Conservation (phyloP, 306 rosid species). For the Urtica urens region DNA sequence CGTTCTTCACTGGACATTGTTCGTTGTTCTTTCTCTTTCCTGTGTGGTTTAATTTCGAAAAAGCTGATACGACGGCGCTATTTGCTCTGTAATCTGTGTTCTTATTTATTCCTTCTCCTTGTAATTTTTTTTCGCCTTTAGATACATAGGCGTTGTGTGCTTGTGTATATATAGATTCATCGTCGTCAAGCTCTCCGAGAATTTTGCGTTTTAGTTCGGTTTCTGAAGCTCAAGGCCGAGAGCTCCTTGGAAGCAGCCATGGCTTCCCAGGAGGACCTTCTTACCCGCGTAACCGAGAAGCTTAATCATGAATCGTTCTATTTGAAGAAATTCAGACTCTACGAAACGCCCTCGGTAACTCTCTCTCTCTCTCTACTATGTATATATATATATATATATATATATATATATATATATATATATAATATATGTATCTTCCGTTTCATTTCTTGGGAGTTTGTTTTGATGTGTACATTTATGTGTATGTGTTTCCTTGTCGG, state of each 20-base stretch:
- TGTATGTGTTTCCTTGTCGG: not conserved
- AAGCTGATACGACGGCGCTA: conserved; percentile 11
- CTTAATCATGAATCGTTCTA: conserved; percentile 19
- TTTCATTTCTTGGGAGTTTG: not conserved
- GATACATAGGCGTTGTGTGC: conserved; percentile 11
- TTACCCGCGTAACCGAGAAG: conserved; percentile 22
- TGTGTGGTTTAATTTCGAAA: conserved; percentile 19
- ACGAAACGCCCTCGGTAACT: conserved; percentile 84
- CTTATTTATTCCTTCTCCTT: conserved; percentile 13
- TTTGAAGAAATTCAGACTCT: conserved; percentile 92
- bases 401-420: too few species aligned
- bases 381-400: too few species aligned
- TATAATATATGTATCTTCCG: too few species aligned
- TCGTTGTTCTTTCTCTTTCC: too few species aligned
- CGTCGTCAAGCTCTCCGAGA: conserved; percentile 14
- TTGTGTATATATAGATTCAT: conserved; percentile 22
- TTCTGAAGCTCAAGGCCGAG: conserved; percentile 22
- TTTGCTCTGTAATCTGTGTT: conserved; percentile 12
- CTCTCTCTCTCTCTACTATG: not conserved
- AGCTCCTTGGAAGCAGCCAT: conserved; percentile 42
- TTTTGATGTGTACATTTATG: not conserved
- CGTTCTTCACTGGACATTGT: not conserved
- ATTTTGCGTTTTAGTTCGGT: conserved; percentile 17
- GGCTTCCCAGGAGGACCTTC: conserved; percentile 39
- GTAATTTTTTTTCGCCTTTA: too few species aligned